Conservation (phyloP, 169 alveolate species). For the Plasmodium inui region DNA sequence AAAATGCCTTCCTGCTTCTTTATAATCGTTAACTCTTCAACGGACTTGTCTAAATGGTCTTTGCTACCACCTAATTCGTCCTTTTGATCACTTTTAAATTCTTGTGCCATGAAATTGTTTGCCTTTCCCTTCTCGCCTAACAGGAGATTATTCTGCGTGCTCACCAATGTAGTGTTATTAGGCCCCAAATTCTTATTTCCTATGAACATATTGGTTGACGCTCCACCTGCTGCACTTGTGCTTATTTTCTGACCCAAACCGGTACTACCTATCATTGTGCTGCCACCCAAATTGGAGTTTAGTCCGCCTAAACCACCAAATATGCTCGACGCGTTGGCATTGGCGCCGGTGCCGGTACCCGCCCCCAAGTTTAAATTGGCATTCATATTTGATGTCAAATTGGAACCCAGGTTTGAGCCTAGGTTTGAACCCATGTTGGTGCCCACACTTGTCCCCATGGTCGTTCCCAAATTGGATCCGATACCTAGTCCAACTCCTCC, state of each 20-base stretch:
- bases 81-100: slow-evolving; percentile 38
- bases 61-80: background rate
- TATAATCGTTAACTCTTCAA: slow-evolving; percentile 34
- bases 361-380: slow-evolving; percentile 7
- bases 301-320: slow-evolving; percentile 29
- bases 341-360: background rate
- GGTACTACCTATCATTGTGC: background rate
- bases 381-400: slow-evolving; percentile 8
- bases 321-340: background rate
- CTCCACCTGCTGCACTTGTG: background rate
- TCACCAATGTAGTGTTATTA: background rate
- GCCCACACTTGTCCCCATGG: background rate
- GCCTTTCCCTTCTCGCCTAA: background rate
- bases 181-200: slow-evolving; percentile 7
- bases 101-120: background rate
- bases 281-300: slow-evolving; percentile 11
- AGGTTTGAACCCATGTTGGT: background rate
- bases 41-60: background rate
- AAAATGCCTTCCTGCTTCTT: slow-evolving; percentile 50
- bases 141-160: slow-evolving; percentile 12
- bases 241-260: background rate
- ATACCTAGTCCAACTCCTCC: slow-evolving; percentile 5
- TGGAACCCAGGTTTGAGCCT: background rate
- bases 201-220: background rate
- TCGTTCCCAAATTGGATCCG: slow-evolving; percentile 29